A percentile compares a stretch with the other conserved stretches of the same genome.
Evolutionary conservation across 345 rosid species (phyloP).

Genomic region (Eucalyptus erythrocorys): DNA sequence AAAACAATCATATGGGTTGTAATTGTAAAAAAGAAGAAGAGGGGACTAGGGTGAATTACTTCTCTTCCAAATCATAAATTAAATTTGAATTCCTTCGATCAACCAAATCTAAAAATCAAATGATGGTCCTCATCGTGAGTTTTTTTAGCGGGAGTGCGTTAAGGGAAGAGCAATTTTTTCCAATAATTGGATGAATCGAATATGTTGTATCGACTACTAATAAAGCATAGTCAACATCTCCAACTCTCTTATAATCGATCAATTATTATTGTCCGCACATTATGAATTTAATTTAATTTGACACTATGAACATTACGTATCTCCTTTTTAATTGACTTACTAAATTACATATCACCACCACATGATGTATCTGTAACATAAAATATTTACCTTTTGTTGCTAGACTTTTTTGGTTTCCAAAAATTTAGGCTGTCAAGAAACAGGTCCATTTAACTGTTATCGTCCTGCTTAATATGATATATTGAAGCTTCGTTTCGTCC

Average conservation of each 20-base stretch:
- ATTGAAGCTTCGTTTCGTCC: too few relatives aligned
- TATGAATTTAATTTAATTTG: neutral
- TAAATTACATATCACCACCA: neutral
- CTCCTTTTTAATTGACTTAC: neutral
- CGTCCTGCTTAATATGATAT: too few relatives aligned
- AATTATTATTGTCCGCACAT: neutral
- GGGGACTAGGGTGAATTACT: neutral
- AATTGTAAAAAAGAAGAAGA: neutral
- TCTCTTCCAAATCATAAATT: neutral
- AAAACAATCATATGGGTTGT: neutral
- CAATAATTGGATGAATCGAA: neutral
- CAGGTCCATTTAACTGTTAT: neutral
- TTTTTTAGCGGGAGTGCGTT: neutral
- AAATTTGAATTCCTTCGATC: neutral
- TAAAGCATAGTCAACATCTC: neutral
- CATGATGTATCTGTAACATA: neutral
- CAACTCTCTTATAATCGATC: neutral
- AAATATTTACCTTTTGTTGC: neutral
- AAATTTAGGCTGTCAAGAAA: neutral
- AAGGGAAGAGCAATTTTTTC: neutral
- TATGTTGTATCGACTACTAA: neutral
- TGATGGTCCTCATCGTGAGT: neutral
- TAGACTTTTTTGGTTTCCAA: neutral
- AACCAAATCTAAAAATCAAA: neutral
- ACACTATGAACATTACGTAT: accelerated